Evolutionary conservation across 306 rosid species (phyloP), one percentile per base, ranked within the genome.

Genomic region (Urtica urens): DNA sequence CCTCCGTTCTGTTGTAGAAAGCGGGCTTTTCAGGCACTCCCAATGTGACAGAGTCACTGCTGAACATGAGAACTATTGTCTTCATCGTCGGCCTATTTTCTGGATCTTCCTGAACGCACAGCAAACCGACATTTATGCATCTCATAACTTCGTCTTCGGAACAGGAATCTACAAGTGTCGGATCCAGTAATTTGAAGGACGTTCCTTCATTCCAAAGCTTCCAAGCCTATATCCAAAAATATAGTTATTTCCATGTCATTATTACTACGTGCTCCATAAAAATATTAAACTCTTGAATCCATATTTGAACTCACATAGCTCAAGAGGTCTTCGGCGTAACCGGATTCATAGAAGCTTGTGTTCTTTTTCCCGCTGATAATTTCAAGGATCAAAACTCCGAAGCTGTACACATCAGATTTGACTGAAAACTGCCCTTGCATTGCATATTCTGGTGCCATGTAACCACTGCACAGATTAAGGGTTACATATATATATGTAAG

Each of bases 211-310:
- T 65, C 77, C 77, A 71, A 9, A 41, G 51, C 16, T 38, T 50
- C 76, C 72, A 71, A 35, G 57, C 68, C 72, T 65, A 40, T 15
- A 33, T n/a, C n/a, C n/a, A n/a, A n/a, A n/a, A n/a, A n/a, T n/a
- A n/a, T n/a, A n/a, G n/a, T n/a, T n/a, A n/a, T n/a, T n/a, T n/a
- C n/a, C n/a, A n/a, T n/a, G n/a, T n/a, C n/a, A n/a, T n/a, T n/a
- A n/a, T n/a, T n/a, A n/a, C n/a, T n/a, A 17, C 3, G 37, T 23
- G 13, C 17, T 2, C 21, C 21, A 45, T 2, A 8, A 19, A 21
- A 45, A 21, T 45, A 7, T 22, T n/a, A n/a, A n/a, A n/a, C n/a
- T n/a, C n/a, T n/a, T n/a, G n/a, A n/a, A n/a, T n/a, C n/a, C 8
- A 26, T 53, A 6, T 14, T 37, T 4, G 25, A 8, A 41, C 72